Conservation (phyloP, 1,139 yeast genomes). For the Meyerozyma sp. region DNA sequence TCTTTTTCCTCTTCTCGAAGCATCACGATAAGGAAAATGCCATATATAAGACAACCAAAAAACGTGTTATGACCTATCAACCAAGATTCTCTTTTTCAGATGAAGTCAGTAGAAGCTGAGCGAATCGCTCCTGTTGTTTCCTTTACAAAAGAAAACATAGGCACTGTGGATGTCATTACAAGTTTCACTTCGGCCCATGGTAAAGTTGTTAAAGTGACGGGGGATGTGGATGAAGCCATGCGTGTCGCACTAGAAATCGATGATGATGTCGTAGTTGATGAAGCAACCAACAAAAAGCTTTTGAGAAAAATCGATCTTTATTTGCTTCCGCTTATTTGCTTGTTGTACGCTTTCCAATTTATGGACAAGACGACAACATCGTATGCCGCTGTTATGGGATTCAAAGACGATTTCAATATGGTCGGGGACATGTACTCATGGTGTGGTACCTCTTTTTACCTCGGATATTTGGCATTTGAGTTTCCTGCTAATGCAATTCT, state of each 20-base stretch:
- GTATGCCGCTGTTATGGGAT: slow-evolving; percentile 58
- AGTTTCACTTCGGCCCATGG: slow-evolving; percentile 27
- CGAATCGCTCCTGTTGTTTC: slow-evolving; percentile 14
- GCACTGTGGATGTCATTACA: slow-evolving; percentile 17
- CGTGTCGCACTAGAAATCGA: slow-evolving; percentile 13
- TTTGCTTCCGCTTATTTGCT: slow-evolving; percentile 51
- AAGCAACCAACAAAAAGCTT: slow-evolving; percentile 12
- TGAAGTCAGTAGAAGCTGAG: too few species aligned
- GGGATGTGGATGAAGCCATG: slow-evolving; percentile 33
- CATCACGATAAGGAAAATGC: too few species aligned
- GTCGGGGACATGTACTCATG: slow-evolving; percentile 47
- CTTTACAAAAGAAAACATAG: slow-evolving; percentile 21
- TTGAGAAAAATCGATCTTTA: slow-evolving; percentile 20
- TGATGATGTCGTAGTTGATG: neutral
- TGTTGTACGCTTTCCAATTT: slow-evolving; percentile 53
- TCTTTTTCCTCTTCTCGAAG: too few species aligned
- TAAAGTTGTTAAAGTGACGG: slow-evolving; percentile 21
- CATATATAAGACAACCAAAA: too few species aligned
- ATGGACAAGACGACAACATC: slow-evolving; percentile 61
- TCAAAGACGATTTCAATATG: slow-evolving; percentile 45
- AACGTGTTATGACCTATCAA: too few species aligned
- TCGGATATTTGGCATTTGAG: slow-evolving; percentile 47
- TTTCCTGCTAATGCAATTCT: slow-evolving; percentile 38
- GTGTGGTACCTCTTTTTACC: slow-evolving; percentile 54
- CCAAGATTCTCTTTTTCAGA: too few species aligned